phyloP scores from a whole-genome alignment of 148 eudicot genomes.

The Polygonum aviculare region DNA sequence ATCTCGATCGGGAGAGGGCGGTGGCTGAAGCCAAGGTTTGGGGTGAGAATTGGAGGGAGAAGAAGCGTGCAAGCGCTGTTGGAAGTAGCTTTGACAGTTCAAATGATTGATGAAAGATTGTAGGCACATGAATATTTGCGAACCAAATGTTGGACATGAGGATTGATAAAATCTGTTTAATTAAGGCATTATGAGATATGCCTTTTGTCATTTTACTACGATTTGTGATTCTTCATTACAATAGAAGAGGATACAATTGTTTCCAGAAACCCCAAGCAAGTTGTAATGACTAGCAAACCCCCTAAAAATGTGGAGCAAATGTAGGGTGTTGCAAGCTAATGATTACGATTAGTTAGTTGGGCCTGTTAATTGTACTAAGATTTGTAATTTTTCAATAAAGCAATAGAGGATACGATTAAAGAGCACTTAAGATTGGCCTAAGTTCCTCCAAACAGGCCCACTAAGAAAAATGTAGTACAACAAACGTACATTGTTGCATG shows the following conservation, averaged over 20 bases:
- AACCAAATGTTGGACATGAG: neutral
- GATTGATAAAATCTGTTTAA: neutral
- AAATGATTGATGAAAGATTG: neutral
- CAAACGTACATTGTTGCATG: neutral
- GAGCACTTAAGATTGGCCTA: no score
- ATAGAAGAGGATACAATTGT: no score
- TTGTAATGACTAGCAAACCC: no score
- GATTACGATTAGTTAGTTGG: no score
- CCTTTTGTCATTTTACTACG: neutral
- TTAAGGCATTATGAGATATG: neutral
- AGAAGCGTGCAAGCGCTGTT: constrained; percentile 39
- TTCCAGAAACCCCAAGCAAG: no score
- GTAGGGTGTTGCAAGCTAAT: no score
- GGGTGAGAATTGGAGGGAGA: constrained; percentile 95
- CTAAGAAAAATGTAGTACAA: no score
- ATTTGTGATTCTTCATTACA: no score
- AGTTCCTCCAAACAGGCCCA: no score
- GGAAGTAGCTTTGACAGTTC: constrained; percentile 62
- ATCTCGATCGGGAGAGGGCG: constrained; percentile 76
- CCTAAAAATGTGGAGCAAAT: no score
- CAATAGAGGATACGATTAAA: no score
- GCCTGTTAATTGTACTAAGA: neutral
- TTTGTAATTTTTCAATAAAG: neutral
- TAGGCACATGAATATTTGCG: neutral
- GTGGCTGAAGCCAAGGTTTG: constrained; percentile 96